Evolutionary conservation across 2,329 filamentous ascomycete species (phyloP), one percentile per base, ranked within the genome.

Genomic region (Exophiala sp.): DNA sequence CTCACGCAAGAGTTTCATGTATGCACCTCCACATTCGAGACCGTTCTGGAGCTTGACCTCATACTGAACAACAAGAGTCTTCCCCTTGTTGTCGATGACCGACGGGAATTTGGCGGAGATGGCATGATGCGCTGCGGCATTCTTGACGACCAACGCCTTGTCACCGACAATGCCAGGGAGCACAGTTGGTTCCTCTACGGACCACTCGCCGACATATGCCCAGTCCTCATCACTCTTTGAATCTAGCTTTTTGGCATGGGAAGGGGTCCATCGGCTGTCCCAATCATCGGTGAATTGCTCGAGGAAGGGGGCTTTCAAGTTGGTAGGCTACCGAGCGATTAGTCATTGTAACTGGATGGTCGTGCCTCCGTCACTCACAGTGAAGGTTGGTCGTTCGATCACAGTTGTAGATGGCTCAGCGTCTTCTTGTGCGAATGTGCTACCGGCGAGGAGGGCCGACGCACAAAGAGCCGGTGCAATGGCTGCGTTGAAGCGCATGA

Each of bases 41-140:
- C 89, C 90, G 69, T 93, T 89, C 76, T 98, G 93, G 60, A 96
- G 86, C 82, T 98, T 98, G 68, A 97, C 93, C 72, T 98, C 93
- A 69, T 98, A 98, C 74, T 98, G 93, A 46, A 98, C 88, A 62
- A 98, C 93, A 44, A 98, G 81, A 53, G 88, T 86, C 79, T 98
- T 95, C 74, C 80, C 89, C 82, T 91, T 97, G 81, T 94, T 93
- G 74, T 96, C 86, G 66, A 98, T 86, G 73, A 87, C 85, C 79
- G 94, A 89, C 69, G 86, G 83, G 77, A 98, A 97, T 74, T 97
- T 97, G 75, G 93, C 88, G 43, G 93, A 98, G 71, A 98, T 98
- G 76, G 93, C 93, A 74, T 98, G 93, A 76, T 98, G 93, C 64
- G 93, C 93, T 61, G 93, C 93, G 60, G 87, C 80, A 76, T 97